Evolutionary conservation across 2,329 filamentous ascomycete species (phyloP).

Genomic region (Cercospora sojina): DNA sequence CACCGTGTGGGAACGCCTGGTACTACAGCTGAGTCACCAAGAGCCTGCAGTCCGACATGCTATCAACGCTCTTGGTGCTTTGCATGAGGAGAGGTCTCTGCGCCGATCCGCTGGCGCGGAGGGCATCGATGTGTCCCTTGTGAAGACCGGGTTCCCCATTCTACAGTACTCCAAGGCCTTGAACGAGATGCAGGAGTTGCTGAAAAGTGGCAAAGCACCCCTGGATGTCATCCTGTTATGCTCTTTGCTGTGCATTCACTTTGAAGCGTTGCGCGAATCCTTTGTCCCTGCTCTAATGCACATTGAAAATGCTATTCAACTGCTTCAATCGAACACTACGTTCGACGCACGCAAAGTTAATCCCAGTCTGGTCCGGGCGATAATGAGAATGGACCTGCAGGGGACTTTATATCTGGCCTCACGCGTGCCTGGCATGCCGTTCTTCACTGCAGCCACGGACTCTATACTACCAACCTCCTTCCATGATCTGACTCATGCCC

Average conservation of each 20-base stretch:
- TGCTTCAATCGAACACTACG: slow-evolving; percentile 28
- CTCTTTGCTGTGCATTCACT: slow-evolving; percentile 37
- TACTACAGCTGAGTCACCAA: slow-evolving; percentile 35
- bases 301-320: slow-evolving; percentile 35
- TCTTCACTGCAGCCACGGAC: slow-evolving; percentile 32
- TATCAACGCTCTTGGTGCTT: slow-evolving; percentile 35
- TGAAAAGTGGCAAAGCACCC: slow-evolving; percentile 25
- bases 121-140: slow-evolving; percentile 25
- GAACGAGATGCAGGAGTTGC: slow-evolving; percentile 31
- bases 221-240: slow-evolving; percentile 35
- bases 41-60: slow-evolving; percentile 38
- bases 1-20: slow-evolving; percentile 33
- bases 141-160: slow-evolving; percentile 32
- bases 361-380: slow-evolving; percentile 30
- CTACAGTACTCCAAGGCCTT: slow-evolving; percentile 38
- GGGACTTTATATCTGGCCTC: slow-evolving; percentile 32
- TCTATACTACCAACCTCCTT: slow-evolving; percentile 30
- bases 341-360: slow-evolving; percentile 32
- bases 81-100: slow-evolving; percentile 34
- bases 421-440: slow-evolving; percentile 34
- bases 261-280: slow-evolving; percentile 37
- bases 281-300: slow-evolving; percentile 38
- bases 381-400: slow-evolving; percentile 38
- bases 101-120: slow-evolving; percentile 17
- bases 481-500: slow-evolving; percentile 33